Base-by-base conservation (phyloP, 352 stramenopile genomes). In the Phytopythium helicoides region DNA sequence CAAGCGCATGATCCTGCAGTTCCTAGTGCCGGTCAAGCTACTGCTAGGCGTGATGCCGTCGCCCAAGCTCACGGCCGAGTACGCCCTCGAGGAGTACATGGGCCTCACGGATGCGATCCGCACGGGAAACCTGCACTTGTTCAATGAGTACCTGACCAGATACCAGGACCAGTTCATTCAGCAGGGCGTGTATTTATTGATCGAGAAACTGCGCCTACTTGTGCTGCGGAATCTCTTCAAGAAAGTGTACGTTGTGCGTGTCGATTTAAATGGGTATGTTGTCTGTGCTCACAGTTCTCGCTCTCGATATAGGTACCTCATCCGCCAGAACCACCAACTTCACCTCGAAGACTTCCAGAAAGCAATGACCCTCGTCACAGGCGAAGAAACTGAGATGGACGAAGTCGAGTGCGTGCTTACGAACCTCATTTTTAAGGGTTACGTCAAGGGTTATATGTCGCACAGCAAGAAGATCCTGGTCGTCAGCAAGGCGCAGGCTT, bases 391-490 rank as follows among this genome's bases (percentile, higher is more conserved):
- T 49, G 91, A 98, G 61, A 89, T 98, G 68, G 92, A 98, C 62
- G 93, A 98, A 74, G 89, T 99, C 41, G 96, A 99, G 75, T 98
- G 96, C 54, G 89, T 98, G 48, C 67, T 99, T 33, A 91, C 94
- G 25, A 99, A 98, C 71, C 76, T 99, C 35, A 98, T 99, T 64
- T 98, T 96, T 68, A 96, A 97, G 57, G 89, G 93, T 31, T 96
- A 96, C 66, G 82, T 99, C 62, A 96, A 97, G 49, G 96, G 96
- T 15, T 99, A 99, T 78, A 96, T 99, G 69, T 97, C 90, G 47
- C 95, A 98, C 73, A 81, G 92, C 55, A 98, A 98, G 71, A 97
- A 97, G 65, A 87, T 98, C 9, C 73, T 98, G 31, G 94, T 98
- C 16, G 74, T 99, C 26, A 97, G 88, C 61, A 98, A 98, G 60